These are phyloP conservation scores for Canna indica DNA, from an alignment of 176 grass and related monocot species.

Conservation along the genomic window DNA sequence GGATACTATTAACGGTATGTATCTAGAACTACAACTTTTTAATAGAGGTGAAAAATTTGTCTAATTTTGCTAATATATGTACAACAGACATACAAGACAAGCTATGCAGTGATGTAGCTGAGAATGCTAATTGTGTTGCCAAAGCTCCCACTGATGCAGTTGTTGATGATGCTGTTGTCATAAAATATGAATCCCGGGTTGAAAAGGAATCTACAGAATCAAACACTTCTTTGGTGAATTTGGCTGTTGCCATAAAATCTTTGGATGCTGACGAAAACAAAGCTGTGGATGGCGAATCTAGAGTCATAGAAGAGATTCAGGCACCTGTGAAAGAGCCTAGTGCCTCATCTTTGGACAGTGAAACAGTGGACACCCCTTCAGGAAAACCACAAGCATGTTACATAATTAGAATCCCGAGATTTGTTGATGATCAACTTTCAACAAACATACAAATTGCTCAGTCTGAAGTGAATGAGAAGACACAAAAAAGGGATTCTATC, in stretches of 20 bases:
- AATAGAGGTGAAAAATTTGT: not conserved
- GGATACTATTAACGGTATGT: not conserved
- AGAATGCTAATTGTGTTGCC: not conserved
- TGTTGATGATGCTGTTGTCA: not conserved
- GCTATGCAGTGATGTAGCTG: not conserved
- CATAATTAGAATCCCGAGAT: constrained; percentile 56
- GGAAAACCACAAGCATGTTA: constrained; percentile 23
- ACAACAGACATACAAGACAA: not conserved
- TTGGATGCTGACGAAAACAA: constrained; percentile 22
- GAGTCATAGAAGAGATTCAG: constrained; percentile 8
- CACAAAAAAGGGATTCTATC: constrained; percentile 60
- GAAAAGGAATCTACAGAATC: constrained; percentile 25
- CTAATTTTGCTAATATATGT: not conserved
- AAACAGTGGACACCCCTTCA: constrained; percentile 24
- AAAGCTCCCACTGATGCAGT: not conserved
- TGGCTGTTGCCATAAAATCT: constrained; percentile 6
- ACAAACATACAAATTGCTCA: constrained; percentile 49
- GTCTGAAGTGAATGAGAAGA: constrained; percentile 45
- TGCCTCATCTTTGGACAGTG: constrained; percentile 11
- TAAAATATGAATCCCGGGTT: not conserved
- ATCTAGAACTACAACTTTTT: not conserved
- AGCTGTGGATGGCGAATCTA: constrained; percentile 16
- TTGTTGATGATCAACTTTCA: constrained; percentile 56
- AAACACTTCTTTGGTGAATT: constrained; percentile 26
- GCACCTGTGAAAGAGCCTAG: constrained; percentile 22